Base-by-base conservation (phyloP, 2,329 filamentous ascomycete species). In the Sarocladium strictum region DNA sequence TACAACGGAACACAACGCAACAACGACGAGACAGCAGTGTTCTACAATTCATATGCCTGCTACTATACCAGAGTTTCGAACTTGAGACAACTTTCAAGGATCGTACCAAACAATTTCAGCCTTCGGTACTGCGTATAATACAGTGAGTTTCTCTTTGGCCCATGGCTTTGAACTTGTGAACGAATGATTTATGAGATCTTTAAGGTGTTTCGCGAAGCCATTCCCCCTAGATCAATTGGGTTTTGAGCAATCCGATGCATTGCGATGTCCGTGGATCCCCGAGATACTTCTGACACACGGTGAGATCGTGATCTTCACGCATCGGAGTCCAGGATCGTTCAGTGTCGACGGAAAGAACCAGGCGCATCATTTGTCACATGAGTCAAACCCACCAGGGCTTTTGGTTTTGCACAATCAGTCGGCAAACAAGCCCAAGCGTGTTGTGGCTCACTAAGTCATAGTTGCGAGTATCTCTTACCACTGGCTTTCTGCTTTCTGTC, bases 21-120 rank as follows among this genome's bases (percentile, higher is more conserved):
- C 43, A 23, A 19, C 17, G 26, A 51, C 26, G 47, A 51, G n/a
- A 51, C 27, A 35, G 21, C 19, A 7, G 19, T 24, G 47, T 35
- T 51, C 47, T 35, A 51, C 27, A 35, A 51, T 12, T 35, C 47
- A 33, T 51, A 32, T 51, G 26, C 26, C 3, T 51, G 47, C 47
- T 7, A 51, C 47, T 21, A n/a, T 33, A 23, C 47, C 27, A 51
- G 26, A 12, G 47, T 32, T 35, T 51, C 47, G 29, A 35, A 35
- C 17, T 7, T 51, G 47, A 51, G 35, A 51, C 47, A 23, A 17
- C 12, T 3, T 51, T 17, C 29, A 23, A 35, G 47, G 17, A 9
- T 14, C 11, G 10, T 7, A 3, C 27, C 47, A 32, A 51, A 51
- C 47, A 35, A 29, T 3, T 21, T 35, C 10, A 15, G 10, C 5